Evolutionary conservation across 2,329 filamentous ascomycete genomes (phyloP).

Genomic region (Microcyclosporella mali): DNA sequence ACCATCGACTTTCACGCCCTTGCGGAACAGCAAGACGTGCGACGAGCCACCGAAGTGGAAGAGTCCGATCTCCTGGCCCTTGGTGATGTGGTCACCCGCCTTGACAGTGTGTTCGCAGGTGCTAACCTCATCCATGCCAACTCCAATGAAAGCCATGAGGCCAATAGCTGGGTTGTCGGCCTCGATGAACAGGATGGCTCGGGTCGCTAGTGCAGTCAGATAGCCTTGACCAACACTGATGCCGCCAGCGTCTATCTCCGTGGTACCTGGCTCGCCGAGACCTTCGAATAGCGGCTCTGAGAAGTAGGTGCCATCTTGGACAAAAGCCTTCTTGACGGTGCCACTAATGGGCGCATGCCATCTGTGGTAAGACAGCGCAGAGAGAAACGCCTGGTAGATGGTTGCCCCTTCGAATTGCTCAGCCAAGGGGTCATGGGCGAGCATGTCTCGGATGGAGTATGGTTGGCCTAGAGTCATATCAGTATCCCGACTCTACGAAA

Average conservation of each 20-base stretch:
- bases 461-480: constrained; percentile 41
- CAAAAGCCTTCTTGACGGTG: constrained; percentile 51
- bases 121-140: constrained; percentile 69
- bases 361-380: constrained; percentile 61
- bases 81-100: constrained; percentile 58
- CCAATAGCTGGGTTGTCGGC: constrained; percentile 63
- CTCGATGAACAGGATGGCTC: constrained; percentile 64
- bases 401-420: constrained; percentile 56
- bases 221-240: constrained; percentile 54
- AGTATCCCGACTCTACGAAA: no score
- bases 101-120: constrained; percentile 64
- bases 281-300: constrained; percentile 53
- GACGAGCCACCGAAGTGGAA: constrained; percentile 74
- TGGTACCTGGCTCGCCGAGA: constrained; percentile 31
- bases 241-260: constrained; percentile 39
- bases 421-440: constrained; percentile 50
- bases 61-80: constrained; percentile 69
- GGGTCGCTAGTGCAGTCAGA: constrained; percentile 59
- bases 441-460: constrained; percentile 48
- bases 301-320: constrained; percentile 62
- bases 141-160: constrained; percentile 61
- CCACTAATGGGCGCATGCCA: constrained; percentile 67
- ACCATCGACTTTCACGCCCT: constrained; percentile 43
- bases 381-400: constrained; percentile 65
- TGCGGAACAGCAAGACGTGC: constrained; percentile 62